Evolutionary conservation across 164 flowering plant genomes (phyloP), one percentile per base, ranked within the genome.

Genomic region (Echeveria elegans): DNA sequence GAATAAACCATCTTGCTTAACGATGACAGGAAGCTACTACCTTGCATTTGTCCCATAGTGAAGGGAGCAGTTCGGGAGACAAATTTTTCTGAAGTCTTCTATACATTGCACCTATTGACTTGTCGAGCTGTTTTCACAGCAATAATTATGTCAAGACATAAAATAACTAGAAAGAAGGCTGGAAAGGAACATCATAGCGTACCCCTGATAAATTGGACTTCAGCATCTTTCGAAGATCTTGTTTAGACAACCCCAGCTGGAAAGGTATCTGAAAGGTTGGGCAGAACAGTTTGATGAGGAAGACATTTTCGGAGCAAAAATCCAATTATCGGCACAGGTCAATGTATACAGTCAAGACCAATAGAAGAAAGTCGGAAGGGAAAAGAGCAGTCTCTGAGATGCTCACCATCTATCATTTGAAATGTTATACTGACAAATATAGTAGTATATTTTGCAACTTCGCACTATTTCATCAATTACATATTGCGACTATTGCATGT

Each of bases 41-140:
- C 99, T 89, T 94, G 96, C 96, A 94, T 76, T 94, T 94, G 64
- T 91, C 99, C 99, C 99, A 94, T 73, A 91, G 75, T 24, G 99
- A 88, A 66, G 97, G 97, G 58, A 94, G 71, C 68, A 94, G 79
- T 73, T 94, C 99, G 73, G 89, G 96, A 19, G 97, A 82, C 66
- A 94, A 79, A 71, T 87, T 86, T 85, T 89, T 94, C 75, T 88
- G 96, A 73, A 94, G 66, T 76, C 72, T 89, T 76, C 86, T 89
- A 68, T 88, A 88, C 99, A 94, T 91, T 28, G 81, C 77, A 43
- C 40, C 67, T 52, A 94, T 79, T 59, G 91, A 82, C 78, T 88
- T 91, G 76, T 94, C 99, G 69, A 94, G 90, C 99, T 94, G 78
- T 68, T 70, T 14, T 0, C 31, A 70, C 32, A 61, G 26, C 60